Conservation (phyloP, 345 rosid species). For the Hibiscus syriacus region DNA sequence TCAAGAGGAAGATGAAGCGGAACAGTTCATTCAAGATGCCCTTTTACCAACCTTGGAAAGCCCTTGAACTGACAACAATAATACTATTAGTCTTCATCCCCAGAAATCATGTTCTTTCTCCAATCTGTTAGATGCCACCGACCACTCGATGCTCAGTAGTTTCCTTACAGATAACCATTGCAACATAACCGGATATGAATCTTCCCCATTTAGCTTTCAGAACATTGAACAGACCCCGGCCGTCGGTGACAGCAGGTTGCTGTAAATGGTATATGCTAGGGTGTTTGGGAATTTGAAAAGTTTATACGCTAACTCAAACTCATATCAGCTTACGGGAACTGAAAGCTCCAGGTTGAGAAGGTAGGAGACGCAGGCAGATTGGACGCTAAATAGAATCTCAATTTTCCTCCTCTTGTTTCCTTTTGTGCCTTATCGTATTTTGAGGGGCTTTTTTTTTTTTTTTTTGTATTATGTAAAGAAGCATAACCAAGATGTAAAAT, state of each 20-base stretch:
- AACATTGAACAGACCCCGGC: conserved; percentile 17
- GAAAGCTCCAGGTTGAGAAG: too few species aligned
- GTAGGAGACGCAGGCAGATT: too few species aligned
- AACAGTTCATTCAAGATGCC: conserved; percentile 27
- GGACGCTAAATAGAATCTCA: too few species aligned
- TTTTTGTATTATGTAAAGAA: too few species aligned
- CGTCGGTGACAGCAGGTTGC: conserved; percentile 11
- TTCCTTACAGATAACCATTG: conserved; percentile 46
- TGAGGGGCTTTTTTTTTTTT: too few species aligned
- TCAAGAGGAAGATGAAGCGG: conserved; percentile 51
- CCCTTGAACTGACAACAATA: conserved; percentile 17
- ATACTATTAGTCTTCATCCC: conserved; percentile 27
- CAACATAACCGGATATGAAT: conserved; percentile 23
- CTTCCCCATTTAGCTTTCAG: conserved; percentile 13
- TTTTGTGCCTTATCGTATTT: too few species aligned
- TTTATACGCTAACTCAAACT: too few species aligned
- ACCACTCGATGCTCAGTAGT: conserved; percentile 49
- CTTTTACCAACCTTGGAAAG: conserved; percentile 22
- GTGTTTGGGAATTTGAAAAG: too few species aligned
- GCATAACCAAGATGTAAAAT: too few species aligned
- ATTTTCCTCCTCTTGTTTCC: too few species aligned
- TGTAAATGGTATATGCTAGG: too few species aligned
- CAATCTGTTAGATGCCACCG: conserved; percentile 68
- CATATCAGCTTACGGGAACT: too few species aligned
- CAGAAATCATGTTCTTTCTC: conserved; percentile 75